phyloP scores from a whole-genome alignment of 2,329 filamentous ascomycete species.

The Epicoccum sorghinum region DNA sequence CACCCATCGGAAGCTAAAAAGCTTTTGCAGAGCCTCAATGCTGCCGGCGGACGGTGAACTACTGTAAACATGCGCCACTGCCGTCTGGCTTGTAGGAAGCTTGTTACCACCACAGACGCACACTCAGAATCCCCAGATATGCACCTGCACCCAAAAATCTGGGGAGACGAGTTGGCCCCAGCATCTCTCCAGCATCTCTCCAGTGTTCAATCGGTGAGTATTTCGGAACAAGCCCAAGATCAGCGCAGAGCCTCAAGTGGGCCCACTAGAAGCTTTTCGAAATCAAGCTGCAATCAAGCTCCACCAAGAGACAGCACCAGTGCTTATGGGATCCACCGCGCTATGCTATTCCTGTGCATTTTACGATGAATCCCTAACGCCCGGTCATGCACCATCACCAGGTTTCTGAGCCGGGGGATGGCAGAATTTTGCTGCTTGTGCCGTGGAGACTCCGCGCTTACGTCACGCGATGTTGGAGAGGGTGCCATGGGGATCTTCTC shows the following conservation, averaged over 20 bases:
- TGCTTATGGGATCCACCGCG: conserved; percentile 29
- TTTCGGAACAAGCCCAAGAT: conserved; percentile 22
- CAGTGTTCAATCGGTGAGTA: conserved; percentile 22
- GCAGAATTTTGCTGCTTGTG: conserved; percentile 26
- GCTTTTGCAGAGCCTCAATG: conserved; percentile 12
- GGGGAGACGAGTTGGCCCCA: conserved; percentile 10
- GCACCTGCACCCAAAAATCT: not conserved
- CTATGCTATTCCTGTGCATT: conserved; percentile 21
- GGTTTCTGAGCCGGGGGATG: conserved; percentile 18
- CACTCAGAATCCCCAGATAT: not conserved
- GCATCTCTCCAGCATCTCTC: conserved; percentile 10
- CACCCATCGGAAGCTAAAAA: conserved; percentile 16
- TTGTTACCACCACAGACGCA: not conserved
- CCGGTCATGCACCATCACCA: conserved; percentile 22
- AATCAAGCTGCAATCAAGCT: conserved; percentile 32
- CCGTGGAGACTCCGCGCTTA: conserved; percentile 18
- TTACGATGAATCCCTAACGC: conserved; percentile 24
- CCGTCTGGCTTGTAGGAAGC: conserved; percentile 12
- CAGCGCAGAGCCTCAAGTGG: conserved; percentile 37
- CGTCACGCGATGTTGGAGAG: conserved; percentile 13
- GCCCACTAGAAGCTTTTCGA: conserved; percentile 39
- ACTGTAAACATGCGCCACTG: conserved; percentile 17
- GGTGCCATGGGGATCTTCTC: conserved; percentile 36
- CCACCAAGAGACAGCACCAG: conserved; percentile 31
- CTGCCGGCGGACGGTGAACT: conserved; percentile 6